Base-by-base conservation (phyloP, 2,329 filamentous ascomycete genomes). In the Sporothrix inflata region DNA sequence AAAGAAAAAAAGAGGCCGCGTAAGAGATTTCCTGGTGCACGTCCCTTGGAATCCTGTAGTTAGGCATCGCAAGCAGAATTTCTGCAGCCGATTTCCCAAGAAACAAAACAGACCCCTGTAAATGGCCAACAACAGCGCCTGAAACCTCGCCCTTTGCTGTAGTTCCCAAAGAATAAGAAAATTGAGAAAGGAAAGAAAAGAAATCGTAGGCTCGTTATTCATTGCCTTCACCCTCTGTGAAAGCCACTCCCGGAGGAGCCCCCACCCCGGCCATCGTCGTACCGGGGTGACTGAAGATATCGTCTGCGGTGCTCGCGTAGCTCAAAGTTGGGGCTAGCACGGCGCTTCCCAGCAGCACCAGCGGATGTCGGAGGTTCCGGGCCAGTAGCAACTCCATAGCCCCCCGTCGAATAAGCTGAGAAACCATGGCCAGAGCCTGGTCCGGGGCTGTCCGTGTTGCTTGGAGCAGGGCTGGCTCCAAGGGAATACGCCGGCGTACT, bases 401-500 rank as follows among this genome's bases (percentile, higher is more conserved):
- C 71, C 14, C 66, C 71, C n/a, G 42, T 42, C 8, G 71, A n/a
- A 45, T 66, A 57, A 6, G 38, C n/a, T 2, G 40, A n/a, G 24
- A 65, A n/a, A 19, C 51, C 70, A 42, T 53, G 40, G 12, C 71
- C 53, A 51, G 66, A 21, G 53, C 70, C 77, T 14, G 81, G 81
- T 1, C 83, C 82, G 0, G 85, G 84, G 70, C 84, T 87, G 14
- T 81, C 79, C 1, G 80, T 81, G 12, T 80, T 73, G 78, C 82
- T 82, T 72, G 82, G 77, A 38, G 81, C 77, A 34, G 80, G 79
- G 73, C 82, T 81, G 61, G 79, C 79, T 40, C 81, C 81, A 69
- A 83, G 79, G 8, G 85, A 84, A 77, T 87, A 88, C 0, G 86
- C 85, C 51, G 86, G 86, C n/a, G 86, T 86, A 75, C 82, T 86